Evolutionary conservation across 140 eudicot genomes (phyloP).

Genomic region (Flaveria floridana): DNA sequence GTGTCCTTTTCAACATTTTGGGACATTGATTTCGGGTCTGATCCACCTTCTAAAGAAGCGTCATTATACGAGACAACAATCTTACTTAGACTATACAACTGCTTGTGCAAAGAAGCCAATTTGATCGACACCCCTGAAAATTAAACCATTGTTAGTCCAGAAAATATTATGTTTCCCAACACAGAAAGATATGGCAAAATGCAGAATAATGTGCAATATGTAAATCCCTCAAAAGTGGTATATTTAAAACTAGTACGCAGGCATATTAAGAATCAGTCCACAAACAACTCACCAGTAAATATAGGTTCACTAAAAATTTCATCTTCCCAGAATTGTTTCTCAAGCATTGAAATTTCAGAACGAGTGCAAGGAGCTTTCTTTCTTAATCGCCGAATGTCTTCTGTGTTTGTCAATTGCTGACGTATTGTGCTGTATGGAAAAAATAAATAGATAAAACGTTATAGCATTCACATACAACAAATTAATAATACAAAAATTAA

Average conservation of each 20-base stretch:
- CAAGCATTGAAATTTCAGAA: conserved; percentile 76
- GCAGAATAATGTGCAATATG: neutral
- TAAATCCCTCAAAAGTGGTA: neutral
- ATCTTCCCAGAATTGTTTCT: conserved; percentile 70
- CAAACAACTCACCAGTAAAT: conserved; percentile 63
- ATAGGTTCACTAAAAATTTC: conserved; percentile 70
- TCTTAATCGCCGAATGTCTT: conserved; percentile 88
- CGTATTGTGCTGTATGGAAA: conserved; percentile 63
- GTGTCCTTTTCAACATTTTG: conserved; percentile 22
- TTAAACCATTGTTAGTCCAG: conserved; percentile 7
- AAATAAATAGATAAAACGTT: neutral
- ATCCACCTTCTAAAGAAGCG: conserved; percentile 37
- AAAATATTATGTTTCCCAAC: neutral
- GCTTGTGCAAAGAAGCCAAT: conserved; percentile 68
- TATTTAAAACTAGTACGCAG: neutral
- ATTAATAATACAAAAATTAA: neutral
- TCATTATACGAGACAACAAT: conserved; percentile 39
- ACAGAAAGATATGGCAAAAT: neutral
- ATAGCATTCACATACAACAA: conserved; percentile 25
- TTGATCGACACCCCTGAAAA: conserved; percentile 57
- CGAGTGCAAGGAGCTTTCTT: conserved; percentile 98
- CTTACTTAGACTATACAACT: conserved; percentile 52
- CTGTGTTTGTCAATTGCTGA: conserved; percentile 80
- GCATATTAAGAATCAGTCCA: conserved; percentile 17
- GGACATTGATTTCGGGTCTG: conserved; percentile 31